Conservation (phyloP, 495 filamentous ascomycete species). For the Paragyromitra xinjiangensis region DNA sequence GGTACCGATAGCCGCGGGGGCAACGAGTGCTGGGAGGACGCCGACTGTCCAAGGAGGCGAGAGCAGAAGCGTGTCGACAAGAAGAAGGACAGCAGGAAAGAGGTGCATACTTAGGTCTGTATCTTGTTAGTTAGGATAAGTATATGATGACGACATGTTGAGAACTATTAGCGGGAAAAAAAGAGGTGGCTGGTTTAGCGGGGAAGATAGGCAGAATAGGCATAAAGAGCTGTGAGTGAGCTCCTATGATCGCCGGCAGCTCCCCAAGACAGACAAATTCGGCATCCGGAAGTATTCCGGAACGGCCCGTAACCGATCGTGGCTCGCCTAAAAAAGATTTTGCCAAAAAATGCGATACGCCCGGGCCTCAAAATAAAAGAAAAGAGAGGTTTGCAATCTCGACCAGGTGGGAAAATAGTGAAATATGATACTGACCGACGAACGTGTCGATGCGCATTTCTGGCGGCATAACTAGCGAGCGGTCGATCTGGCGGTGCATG, state of each 20-base stretch:
- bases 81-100: constrained; percentile 75
- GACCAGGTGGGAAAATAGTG: constrained; percentile 3
- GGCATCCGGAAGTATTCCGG: constrained; percentile 13
- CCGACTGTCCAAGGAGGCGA: constrained; percentile 83
- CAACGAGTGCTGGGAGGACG: constrained; percentile 66
- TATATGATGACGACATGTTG: constrained; percentile 22
- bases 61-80: constrained; percentile 75
- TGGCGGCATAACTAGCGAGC: constrained; percentile 62
- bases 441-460: constrained; percentile 60
- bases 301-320: constrained; percentile 6
- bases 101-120: constrained; percentile 82
- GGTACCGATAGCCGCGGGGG: constrained; percentile 73
- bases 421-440: constrained; percentile 47
- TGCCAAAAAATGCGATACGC: constrained; percentile 16
- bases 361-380: constrained; percentile 18
- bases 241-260: constrained; percentile 13
- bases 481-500: constrained; percentile 50
- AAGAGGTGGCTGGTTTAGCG: constrained; percentile 9
- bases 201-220: constrained; percentile 15
- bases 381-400: constrained; percentile 26
- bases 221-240: constrained; percentile 34
- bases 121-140: constrained; percentile 47
- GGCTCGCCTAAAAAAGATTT: constrained; percentile 1
- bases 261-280: constrained; percentile 1
- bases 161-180: not conserved